Percentiles rank a stretch among this genome's conserved stretches.
phyloP scores from a whole-genome alignment of 192 early-diverging fungal species.

The Spizellomyces punctatus region DNA sequence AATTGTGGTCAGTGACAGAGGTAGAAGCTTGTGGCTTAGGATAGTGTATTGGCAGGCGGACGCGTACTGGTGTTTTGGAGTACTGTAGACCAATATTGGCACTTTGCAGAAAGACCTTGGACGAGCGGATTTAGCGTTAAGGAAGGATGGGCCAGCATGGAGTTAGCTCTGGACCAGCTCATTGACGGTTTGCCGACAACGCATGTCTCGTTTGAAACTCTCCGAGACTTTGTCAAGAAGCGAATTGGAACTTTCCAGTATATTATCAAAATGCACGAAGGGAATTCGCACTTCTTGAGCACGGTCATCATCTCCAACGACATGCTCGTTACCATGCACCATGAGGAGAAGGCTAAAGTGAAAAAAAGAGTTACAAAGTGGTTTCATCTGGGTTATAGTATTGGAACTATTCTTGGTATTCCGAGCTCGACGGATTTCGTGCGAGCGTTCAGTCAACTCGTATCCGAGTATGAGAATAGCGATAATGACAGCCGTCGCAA shows the following conservation, averaged over 20 bases:
- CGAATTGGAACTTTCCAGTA: conserved; percentile 30
- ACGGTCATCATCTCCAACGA: conserved; percentile 16
- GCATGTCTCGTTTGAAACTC: background rate
- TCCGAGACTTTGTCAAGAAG: conserved; percentile 11
- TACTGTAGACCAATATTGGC: too few species aligned
- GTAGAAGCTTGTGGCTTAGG: too few species aligned
- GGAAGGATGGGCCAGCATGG: too few species aligned
- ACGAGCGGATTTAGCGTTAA: too few species aligned
- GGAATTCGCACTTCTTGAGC: conserved; percentile 24
- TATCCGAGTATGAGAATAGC: conserved; percentile 39
- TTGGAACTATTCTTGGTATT: conserved; percentile 38
- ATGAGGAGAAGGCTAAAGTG: conserved; percentile 13
- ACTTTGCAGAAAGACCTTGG: too few species aligned
- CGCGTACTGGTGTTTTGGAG: too few species aligned
- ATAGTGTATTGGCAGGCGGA: too few species aligned
- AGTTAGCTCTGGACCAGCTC: too few species aligned
- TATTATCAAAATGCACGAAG: conserved; percentile 20
- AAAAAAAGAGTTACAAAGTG: conserved; percentile 22
- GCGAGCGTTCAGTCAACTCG: conserved; percentile 35
- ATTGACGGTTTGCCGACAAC: background rate
- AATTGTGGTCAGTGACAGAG: too few species aligned
- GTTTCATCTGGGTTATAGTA: conserved; percentile 40
- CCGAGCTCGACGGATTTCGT: conserved; percentile 38
- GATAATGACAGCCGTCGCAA: conserved; percentile 7
- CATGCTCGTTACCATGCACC: conserved; percentile 1